phyloP scores from a whole-genome alignment of 2,329 filamentous ascomycete species.

The Verticillium zaregamsianum region DNA sequence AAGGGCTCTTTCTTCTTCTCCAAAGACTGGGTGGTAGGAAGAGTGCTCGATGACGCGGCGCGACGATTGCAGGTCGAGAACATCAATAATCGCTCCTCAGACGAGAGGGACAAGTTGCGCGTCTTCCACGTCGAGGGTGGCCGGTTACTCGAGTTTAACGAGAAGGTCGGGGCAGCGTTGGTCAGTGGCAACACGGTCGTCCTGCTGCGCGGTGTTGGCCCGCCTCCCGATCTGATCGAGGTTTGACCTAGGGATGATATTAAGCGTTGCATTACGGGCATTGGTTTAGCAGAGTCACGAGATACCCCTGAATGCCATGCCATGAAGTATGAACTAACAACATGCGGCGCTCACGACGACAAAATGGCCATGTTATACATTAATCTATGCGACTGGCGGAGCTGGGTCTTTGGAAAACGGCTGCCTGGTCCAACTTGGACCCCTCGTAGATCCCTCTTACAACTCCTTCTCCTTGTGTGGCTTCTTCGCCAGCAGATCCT shows the following conservation, averaged over 20 bases:
- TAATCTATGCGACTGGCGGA: not conserved
- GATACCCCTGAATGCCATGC: not conserved
- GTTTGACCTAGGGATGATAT: constrained; percentile 19
- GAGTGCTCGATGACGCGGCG: constrained; percentile 75
- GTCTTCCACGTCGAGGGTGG: constrained; percentile 94
- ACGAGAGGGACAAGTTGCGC: constrained; percentile 74
- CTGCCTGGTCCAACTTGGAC: not conserved
- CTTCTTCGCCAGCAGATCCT: constrained; percentile 35
- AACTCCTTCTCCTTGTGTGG: constrained; percentile 17
- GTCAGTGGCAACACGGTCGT: constrained; percentile 88
- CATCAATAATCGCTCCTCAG: constrained; percentile 71
- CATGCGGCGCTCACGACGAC: not conserved
- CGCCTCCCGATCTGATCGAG: constrained; percentile 70
- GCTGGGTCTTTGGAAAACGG: not conserved
- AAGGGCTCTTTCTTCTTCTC: constrained; percentile 78
- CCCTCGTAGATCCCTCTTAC: constrained; percentile 1
- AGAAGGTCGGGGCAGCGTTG: constrained; percentile 72
- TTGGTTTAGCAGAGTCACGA: not conserved
- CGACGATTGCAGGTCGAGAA: constrained; percentile 76
- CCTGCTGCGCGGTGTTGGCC: constrained; percentile 77
- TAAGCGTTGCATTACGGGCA: not conserved
- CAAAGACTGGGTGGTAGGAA: constrained; percentile 84
- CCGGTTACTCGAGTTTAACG: constrained; percentile 77
- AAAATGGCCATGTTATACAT: not conserved
- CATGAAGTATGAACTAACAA: not conserved